Percentiles rank a stretch among this genome's conserved stretches.
Conservation (phyloP, 2,329 filamentous ascomycete species). For the Xylariales sp. region DNA sequence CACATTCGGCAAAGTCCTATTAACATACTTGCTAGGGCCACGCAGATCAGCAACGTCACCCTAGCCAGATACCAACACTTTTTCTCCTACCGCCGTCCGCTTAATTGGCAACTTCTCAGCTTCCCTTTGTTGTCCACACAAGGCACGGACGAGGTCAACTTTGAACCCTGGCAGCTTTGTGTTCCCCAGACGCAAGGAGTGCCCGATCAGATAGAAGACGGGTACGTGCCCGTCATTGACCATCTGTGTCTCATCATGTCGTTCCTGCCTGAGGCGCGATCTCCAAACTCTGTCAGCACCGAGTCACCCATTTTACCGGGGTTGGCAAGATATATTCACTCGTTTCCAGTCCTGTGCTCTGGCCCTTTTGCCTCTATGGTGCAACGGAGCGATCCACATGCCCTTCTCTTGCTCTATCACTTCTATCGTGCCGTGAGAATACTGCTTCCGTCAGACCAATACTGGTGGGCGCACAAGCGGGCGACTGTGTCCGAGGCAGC, state of each 20-base stretch:
- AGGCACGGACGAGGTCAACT: background rate
- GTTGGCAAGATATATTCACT: background rate
- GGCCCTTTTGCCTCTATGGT: background rate
- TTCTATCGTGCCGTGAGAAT: background rate
- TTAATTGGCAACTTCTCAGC: background rate
- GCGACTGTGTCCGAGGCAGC: background rate
- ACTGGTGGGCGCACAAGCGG: background rate
- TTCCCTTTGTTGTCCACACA: background rate
- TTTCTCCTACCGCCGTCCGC: constrained; percentile 11
- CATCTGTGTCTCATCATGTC: background rate
- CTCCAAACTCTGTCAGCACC: background rate
- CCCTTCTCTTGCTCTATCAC: background rate
- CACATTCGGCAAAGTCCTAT: background rate
- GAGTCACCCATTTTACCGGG: background rate
- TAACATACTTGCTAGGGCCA: background rate
- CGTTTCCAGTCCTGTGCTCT: background rate
- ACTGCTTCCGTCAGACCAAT: background rate
- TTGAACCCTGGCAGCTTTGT: no score
- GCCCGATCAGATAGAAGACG: background rate
- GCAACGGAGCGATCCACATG: background rate
- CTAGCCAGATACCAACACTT: constrained; percentile 8
- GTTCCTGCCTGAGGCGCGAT: background rate
- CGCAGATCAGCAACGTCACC: constrained; percentile 6
- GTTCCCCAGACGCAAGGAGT: background rate
- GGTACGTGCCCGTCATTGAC: background rate